Percentiles rank a stretch among this genome's conserved stretches.
Evolutionary conservation across 192 early-diverging fungal genomes (phyloP).

Genomic region (Gonapodya sp.): DNA sequence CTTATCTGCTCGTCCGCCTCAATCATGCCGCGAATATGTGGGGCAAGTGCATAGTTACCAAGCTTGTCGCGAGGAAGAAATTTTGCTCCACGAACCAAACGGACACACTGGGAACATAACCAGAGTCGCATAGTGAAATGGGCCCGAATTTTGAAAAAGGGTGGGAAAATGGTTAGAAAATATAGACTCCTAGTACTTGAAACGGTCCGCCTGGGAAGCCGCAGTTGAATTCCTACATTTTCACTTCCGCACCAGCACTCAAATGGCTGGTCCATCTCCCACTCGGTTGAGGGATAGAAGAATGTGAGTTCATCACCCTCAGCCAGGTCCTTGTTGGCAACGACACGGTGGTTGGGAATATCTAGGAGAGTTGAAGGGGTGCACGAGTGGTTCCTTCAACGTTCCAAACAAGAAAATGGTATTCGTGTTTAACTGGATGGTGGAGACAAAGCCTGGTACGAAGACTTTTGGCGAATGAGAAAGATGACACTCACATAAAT

Average conservation of each 20-base stretch:
- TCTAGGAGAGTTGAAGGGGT: slow-evolving; percentile 33
- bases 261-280: slow-evolving; percentile 56
- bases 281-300: slow-evolving; percentile 53
- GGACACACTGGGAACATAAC: slow-evolving; percentile 29
- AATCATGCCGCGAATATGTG: slow-evolving; percentile 36
- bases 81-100: slow-evolving; percentile 37
- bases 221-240: too few relatives aligned
- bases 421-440: too few relatives aligned
- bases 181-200: too few relatives aligned
- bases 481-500: not conserved
- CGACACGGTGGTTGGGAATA: slow-evolving; percentile 27
- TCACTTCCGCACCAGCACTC: slow-evolving; percentile 42
- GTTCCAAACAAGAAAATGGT: too few relatives aligned
- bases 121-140: too few relatives aligned
- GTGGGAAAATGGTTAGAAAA: too few relatives aligned
- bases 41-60: slow-evolving; percentile 28
- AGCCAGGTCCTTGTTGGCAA: slow-evolving; percentile 33
- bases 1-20: not conserved
- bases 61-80: slow-evolving; percentile 28
- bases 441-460: not conserved
- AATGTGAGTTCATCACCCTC: slow-evolving; percentile 43
- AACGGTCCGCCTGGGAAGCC: too few relatives aligned
- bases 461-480: not conserved
- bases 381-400: slow-evolving; percentile 41
- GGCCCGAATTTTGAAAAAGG: too few relatives aligned